Evolutionary conservation across 164 flowering plant species (phyloP), one percentile per base, ranked within the genome.

Genomic region (Macadamia tetraphylla): DNA sequence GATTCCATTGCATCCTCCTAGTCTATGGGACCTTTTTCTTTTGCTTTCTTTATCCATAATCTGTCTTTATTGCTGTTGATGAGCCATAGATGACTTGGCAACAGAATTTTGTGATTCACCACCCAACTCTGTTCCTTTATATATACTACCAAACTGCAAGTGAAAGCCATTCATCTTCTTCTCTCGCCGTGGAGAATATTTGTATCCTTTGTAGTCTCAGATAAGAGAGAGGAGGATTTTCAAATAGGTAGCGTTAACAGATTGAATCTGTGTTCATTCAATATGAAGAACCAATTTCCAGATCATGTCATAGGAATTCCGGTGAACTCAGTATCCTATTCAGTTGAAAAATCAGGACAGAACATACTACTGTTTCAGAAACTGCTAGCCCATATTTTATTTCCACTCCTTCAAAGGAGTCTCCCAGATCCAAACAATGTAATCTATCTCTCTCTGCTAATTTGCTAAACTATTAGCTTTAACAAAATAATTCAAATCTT

Each of bases 41-140:
- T 17, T 18, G 58, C 40, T 18, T 60, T 18, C 48, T 68, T 44
- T 13, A 1, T 44, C 55, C 61, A 63, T 23, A 55, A 44, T 55
- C 0, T 30, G 29, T 55, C 67, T 70, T 63, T 56, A 55, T 57
- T 31, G 56, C 0, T 57, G 42, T 15, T 66, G 62, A 60, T 71
- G 74, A 71, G 55, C 62, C 70, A 61, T 40, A 14, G 53, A 65
- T 71, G 69, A 71, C 74, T 60, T 51, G 64, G 35, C 68, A 70
- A 31, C 35, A 64, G 29, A 64, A 70, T 44, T 62, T 58, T 63
- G 31, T 64, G 63, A 70, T 46, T 70, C 67, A 46, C 68, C 44
- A 46, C 23, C 67, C 23, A 23, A 23, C 73, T 70, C 31, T 43
- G 2, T 58, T 12, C 59, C 63, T 64, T 70, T 64, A 61, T 60